A percentile compares a stretch with the other conserved stretches of the same genome.
Evolutionary conservation across 2,329 filamentous ascomycete species (phyloP).

Genomic region (Colletotrichum brevisporum): DNA sequence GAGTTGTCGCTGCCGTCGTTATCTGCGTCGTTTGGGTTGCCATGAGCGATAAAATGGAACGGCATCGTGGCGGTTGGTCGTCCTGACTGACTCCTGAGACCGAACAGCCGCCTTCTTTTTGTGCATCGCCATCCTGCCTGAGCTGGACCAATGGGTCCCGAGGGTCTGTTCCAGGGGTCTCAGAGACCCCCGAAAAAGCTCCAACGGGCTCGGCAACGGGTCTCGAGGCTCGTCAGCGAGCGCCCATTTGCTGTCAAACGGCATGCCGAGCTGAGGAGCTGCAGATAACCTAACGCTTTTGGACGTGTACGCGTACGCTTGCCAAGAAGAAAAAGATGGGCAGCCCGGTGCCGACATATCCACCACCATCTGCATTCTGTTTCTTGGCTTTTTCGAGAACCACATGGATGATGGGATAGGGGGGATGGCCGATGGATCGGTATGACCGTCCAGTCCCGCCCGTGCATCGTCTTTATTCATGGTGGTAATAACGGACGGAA

Average conservation of each 20-base stretch:
- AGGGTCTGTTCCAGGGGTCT: slow-evolving; percentile 14
- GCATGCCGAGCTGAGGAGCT: slow-evolving; percentile 37
- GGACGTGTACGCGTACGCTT: slow-evolving; percentile 42
- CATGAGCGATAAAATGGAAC: slow-evolving; percentile 13
- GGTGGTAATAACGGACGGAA: too few relatives aligned
- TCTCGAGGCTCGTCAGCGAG: slow-evolving; percentile 18
- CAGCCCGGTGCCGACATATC: slow-evolving; percentile 34
- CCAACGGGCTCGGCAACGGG: slow-evolving; percentile 36
- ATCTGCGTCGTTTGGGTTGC: neutral
- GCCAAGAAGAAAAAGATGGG: slow-evolving; percentile 21
- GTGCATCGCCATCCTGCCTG: slow-evolving; percentile 18
- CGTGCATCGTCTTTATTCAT: neutral
- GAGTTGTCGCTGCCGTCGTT: neutral
- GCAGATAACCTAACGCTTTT: slow-evolving; percentile 42
- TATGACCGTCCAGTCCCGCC: slow-evolving; percentile 13
- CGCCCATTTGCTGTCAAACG: slow-evolving; percentile 28
- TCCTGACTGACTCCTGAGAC: neutral
- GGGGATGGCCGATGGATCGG: slow-evolving; percentile 12
- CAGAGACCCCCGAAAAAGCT: slow-evolving; percentile 10
- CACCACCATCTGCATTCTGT: slow-evolving; percentile 9
- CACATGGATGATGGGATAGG: neutral
- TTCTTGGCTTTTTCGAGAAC: neutral
- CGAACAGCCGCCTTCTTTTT: slow-evolving; percentile 2
- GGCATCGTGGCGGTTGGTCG: neutral
- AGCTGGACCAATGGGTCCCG: slow-evolving; percentile 22